Base-by-base conservation (phyloP, 2,329 filamentous ascomycete genomes). In the Cladosporium sp. region DNA sequence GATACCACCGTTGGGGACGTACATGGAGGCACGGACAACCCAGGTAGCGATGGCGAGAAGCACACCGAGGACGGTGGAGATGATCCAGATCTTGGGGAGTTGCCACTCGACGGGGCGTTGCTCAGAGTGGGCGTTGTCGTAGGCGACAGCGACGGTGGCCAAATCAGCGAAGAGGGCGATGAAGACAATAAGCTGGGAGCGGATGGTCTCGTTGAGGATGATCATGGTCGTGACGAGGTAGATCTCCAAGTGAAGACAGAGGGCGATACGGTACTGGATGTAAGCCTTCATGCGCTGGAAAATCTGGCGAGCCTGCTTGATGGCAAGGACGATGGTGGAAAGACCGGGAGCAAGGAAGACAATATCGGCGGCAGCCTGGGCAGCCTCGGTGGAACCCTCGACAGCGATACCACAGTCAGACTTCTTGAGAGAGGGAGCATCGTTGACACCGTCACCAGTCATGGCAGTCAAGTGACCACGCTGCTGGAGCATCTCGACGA, bases 221-320 rank as follows among this genome's bases (percentile, higher is more conserved):
- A 88, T 83, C 83, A 88, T 88, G 29, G 84, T 86, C 53, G 83
- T 84, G 59, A 85, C 83, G 19, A 89, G 76, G 76, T 88, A 89
- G 66, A 89, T 82, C 69, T 86, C 84, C 61, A 87, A 75, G 67
- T 87, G 84, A 55, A 87, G 72, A 70, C 84, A 86, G 53, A 87
- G 79, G 43, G 84, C 84, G 64, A 87, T 87, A 76, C 84, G 83
- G 74, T 87, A 86, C 71, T 86, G 82, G 53, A 87, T 84, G 68
- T 86, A 87, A 22, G 83, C 79, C 77, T 86, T 86, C 84, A 86
- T 86, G 63, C 83, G 82, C 75, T 86, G 83, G 79, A 86, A 86
- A 63, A 86, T 86, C 72, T 86, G 81, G 60, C 84, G 82, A 55
- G 83, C 78, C 59, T 81, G 83, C 79, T 86, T 86, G 74, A 87